phyloP scores from a whole-genome alignment of 805 yeast species.

The Monosporozyma servazzii region DNA sequence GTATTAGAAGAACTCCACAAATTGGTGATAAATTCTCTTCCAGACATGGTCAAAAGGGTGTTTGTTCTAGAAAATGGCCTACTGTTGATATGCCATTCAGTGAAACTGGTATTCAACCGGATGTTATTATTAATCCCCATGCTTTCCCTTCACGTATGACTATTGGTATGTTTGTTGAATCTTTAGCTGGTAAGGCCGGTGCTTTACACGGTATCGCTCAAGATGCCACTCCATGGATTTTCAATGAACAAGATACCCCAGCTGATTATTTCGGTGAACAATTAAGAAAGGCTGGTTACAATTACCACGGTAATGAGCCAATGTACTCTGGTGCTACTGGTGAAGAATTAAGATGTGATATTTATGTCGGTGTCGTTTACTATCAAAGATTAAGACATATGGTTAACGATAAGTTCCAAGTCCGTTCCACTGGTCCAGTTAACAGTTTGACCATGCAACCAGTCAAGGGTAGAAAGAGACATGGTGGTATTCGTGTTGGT shows the following conservation, averaged over 20 bases:
- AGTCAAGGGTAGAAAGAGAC: conserved; percentile 96
- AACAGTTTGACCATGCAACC: conserved; percentile 98
- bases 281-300: conserved; percentile 77
- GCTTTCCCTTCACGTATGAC: conserved; percentile 99
- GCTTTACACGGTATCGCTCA: conserved; percentile 96
- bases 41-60: conserved; percentile 98
- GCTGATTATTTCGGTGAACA: conserved; percentile 98
- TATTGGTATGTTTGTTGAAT: conserved; percentile 98
- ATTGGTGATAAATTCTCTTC: conserved; percentile 98
- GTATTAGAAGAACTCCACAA: conserved; percentile 84
- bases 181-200: conserved; percentile 98
- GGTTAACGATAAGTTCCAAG: conserved; percentile 99
- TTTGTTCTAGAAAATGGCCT: conserved; percentile 97
- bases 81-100: conserved; percentile 93
- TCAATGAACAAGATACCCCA: conserved; percentile 85
- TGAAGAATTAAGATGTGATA: conserved; percentile 92
- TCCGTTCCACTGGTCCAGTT: conserved; percentile 97
- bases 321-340: conserved; percentile 99
- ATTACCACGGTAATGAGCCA: conserved; percentile 97
- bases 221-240: conserved; percentile 94
- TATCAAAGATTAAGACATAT: conserved; percentile 97
- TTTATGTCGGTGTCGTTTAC: conserved; percentile 93
- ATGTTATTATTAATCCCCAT: conserved; percentile 94
- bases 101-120: conserved; percentile 95
- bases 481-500: conserved; percentile 99